These are phyloP conservation scores for Tolypocladium sp. DNA, from an alignment of 2,329 filamentous ascomycete species.

Conservation along the genomic window DNA sequence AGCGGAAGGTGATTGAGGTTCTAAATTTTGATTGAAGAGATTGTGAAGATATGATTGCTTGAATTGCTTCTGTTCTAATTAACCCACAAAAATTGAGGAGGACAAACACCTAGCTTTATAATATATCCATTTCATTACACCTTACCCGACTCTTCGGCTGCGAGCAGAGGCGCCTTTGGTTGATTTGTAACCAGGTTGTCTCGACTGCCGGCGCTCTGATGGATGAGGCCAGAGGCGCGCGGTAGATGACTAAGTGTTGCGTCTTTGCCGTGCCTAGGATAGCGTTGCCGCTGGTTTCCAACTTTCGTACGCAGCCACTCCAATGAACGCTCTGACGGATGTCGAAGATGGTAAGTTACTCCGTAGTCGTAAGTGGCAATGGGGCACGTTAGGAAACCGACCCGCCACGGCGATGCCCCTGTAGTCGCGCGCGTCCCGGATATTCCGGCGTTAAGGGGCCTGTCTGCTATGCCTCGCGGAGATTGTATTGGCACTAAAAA, in stretches of 20 bases:
- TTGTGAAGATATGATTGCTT: background rate
- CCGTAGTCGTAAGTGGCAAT: too few relatives aligned
- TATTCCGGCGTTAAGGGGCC: background rate
- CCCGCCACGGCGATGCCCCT: background rate
- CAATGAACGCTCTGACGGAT: too few relatives aligned
- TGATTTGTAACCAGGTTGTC: background rate
- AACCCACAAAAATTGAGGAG: background rate
- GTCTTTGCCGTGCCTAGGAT: too few relatives aligned
- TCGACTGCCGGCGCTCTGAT: too few relatives aligned
- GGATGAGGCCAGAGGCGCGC: slow-evolving; percentile 1
- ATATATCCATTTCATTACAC: too few relatives aligned
- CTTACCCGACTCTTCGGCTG: too few relatives aligned
- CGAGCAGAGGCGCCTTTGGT: background rate
- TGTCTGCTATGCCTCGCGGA: background rate
- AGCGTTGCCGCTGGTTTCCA: too few relatives aligned
- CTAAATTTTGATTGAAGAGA: background rate
- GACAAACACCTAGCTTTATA: background rate
- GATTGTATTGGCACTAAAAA: background rate
- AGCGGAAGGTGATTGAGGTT: background rate
- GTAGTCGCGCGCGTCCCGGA: background rate
- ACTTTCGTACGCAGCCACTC: too few relatives aligned
- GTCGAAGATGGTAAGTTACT: too few relatives aligned
- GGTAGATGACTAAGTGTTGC: slow-evolving; percentile 3
- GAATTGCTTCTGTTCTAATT: background rate
- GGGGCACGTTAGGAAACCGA: background rate